phyloP scores from a whole-genome alignment of 331 rosid species.

The Quercus phellos region DNA sequence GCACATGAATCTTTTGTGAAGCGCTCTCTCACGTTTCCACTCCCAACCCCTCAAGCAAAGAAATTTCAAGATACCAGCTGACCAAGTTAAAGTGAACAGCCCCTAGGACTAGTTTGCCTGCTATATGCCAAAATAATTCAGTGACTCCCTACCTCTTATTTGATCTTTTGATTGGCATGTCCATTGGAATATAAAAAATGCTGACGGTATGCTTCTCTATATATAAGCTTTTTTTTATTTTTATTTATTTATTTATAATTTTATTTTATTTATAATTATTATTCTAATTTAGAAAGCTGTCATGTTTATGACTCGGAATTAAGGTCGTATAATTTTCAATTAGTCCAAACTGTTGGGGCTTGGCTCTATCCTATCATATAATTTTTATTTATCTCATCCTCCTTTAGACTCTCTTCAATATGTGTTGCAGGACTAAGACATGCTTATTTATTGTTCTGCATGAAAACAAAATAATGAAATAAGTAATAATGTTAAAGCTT shows the following conservation, averaged over 20 bases:
- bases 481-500: too few relatives aligned
- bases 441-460: background rate
- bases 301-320: background rate
- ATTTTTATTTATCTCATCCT: background rate
- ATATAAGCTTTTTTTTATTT: background rate
- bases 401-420: background rate
- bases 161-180: background rate
- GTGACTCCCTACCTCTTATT: background rate
- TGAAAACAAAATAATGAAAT: background rate
- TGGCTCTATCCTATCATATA: background rate
- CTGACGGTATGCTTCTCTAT: background rate
- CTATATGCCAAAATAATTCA: background rate
- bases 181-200: background rate
- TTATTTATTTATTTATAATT: too few relatives aligned
- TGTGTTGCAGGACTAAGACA: background rate
- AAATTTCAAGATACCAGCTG: too few relatives aligned
- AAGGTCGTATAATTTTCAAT: background rate
- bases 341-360: background rate
- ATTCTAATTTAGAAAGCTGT: background rate
- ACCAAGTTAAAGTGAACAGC: too few relatives aligned
- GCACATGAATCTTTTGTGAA: too few relatives aligned
- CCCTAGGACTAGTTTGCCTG: background rate
- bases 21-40: too few relatives aligned
- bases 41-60: too few relatives aligned
- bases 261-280: too few relatives aligned